These are phyloP conservation scores for Ichthyophonus hoferi DNA, from an alignment of 208 protist species.

Conservation along the genomic window DNA sequence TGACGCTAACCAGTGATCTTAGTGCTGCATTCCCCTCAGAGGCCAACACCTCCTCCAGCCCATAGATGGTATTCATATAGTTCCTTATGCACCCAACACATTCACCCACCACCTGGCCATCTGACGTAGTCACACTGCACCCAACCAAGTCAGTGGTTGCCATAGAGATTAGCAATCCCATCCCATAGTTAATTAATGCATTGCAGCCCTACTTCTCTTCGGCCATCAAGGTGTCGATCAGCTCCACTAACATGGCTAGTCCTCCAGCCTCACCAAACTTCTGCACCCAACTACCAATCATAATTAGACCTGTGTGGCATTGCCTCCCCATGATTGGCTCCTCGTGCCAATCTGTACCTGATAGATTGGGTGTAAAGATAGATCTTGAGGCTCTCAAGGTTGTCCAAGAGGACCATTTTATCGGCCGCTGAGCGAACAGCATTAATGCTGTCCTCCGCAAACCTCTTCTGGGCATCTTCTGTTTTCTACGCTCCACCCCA, in stretches of 20 bases:
- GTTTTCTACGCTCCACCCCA: too few relatives aligned
- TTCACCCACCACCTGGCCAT: neutral
- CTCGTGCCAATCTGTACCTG: neutral
- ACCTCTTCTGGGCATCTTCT: neutral
- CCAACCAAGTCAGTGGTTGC: too few relatives aligned
- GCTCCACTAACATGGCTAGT: neutral
- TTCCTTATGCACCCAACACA: neutral
- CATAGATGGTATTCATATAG: conserved; percentile 18
- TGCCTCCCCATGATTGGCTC: too few relatives aligned
- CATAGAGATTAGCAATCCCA: too few relatives aligned
- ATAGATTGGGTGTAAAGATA: neutral
- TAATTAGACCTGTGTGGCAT: too few relatives aligned
- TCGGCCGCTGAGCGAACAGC: neutral
- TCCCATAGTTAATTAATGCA: too few relatives aligned
- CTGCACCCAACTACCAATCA: neutral
- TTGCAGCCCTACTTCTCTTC: neutral
- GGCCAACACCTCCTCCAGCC: conserved; percentile 1
- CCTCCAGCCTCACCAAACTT: neutral
- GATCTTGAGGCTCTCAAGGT: neutral
- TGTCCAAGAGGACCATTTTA: neutral
- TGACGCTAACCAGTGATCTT: neutral
- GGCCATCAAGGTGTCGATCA: neutral
- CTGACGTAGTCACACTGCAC: neutral
- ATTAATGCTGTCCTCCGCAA: neutral
- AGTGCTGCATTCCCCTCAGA: neutral